Evolutionary conservation across 2,329 filamentous ascomycete species (phyloP), one percentile per base, ranked within the genome.

Genomic region (Fusarium mexicanum): DNA sequence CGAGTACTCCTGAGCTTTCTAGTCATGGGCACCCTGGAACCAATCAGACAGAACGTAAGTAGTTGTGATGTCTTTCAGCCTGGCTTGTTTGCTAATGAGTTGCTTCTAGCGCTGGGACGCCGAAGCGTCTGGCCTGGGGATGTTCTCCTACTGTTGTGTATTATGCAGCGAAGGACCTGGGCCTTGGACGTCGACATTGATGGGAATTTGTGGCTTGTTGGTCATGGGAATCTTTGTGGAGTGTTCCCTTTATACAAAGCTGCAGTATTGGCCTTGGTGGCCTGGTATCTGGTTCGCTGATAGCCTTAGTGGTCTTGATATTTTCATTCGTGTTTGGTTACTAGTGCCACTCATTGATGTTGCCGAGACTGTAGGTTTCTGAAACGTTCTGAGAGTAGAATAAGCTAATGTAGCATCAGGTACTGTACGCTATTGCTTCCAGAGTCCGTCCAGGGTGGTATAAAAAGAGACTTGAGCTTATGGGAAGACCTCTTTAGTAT

Each of bases 291-390:
- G 77, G 78, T 74, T 79, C 26, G 35, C 64, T 4, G 59, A 58
- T 29, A 26, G 61, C 22, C 64, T 73, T 40, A 70, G 53, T 29
- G n/a, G 40, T 17, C 29, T 31, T n/a, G 58, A 74, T 22, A 48
- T 46, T 4, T 72, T 75, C 60, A 41, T 71, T 50, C 69, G 75
- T 46, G 44, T 66, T 20, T 73, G 69, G 74, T 53, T 76, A 12
- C 73, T 79, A 11, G 66, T 72, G 33, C 76, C 78, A 16, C 58
- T 79, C 6, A 47, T 78, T 8, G 76, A 79, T 41, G 9, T 76
- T 57, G 67, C 37, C 12, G 78, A 79, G 54, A 79, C 78, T 50
- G 78, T 76, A 51, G 43, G 67, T 60, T 54, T 24, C 10, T 20
- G 24, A 31, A 8, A 31, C 7, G 20, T 10, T 5, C 38, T 18